Conservation (phyloP, 371 early-diverging fungal species). For the Dichotomocladium elegans region DNA sequence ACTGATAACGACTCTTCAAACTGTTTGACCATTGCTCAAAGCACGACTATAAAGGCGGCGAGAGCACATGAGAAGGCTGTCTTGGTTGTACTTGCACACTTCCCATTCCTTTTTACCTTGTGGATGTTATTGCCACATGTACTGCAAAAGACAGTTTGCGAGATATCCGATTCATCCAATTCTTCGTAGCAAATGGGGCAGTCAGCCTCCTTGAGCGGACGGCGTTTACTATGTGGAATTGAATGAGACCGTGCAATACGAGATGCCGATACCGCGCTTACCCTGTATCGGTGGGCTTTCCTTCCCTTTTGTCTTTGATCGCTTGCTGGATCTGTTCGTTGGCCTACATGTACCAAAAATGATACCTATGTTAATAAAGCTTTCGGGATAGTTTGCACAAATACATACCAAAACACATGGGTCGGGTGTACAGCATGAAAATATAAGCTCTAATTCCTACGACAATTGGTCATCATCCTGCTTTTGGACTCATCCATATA, state of each 20-base stretch:
- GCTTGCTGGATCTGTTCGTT: constrained; percentile 1
- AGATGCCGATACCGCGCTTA: neutral
- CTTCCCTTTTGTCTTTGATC: constrained; percentile 2
- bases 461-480: neutral
- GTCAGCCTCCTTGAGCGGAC: constrained; percentile 31
- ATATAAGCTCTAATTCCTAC: constrained; percentile 10
- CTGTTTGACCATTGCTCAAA: constrained; percentile 21
- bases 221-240: constrained; percentile 8
- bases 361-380: too few relatives aligned
- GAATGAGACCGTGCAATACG: neutral
- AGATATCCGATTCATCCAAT: constrained; percentile 20
- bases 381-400: neutral
- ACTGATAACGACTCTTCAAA: neutral
- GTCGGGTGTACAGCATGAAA: constrained; percentile 8
- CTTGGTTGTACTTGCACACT: neutral
- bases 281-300: neutral
- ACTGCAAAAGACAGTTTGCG: constrained; percentile 20
- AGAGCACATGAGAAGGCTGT: neutral
- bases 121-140: constrained; percentile 38
- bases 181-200: constrained; percentile 41
- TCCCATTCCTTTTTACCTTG: constrained; percentile 10
- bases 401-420: constrained; percentile 14
- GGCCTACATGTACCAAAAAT: neutral
- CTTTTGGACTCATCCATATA: neutral
- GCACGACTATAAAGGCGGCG: constrained; percentile 12